Base-by-base conservation (phyloP, 2,329 filamentous ascomycete genomes). In the Eutypa lata region DNA sequence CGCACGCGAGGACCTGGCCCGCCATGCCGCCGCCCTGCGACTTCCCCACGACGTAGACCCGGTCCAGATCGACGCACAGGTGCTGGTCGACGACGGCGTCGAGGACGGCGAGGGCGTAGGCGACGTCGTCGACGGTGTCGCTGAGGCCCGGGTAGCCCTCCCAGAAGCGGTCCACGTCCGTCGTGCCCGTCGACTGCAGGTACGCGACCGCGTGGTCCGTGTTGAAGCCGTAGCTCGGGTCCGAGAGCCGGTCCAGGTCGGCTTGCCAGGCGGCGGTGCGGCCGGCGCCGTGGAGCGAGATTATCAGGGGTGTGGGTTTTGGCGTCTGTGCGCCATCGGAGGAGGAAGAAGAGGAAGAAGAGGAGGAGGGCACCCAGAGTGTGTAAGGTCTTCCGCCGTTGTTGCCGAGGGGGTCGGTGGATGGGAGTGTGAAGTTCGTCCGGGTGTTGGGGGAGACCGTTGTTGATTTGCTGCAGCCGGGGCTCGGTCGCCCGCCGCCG, bases 11-110 rank as follows among this genome's bases (percentile, higher is more conserved):
- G 6, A 57, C 57, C 14, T 60, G 60, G 3, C 60, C 57, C 26
- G 26, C 5, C 46, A 66, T 59, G 22, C 59, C 56, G 28, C 63
- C 64, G 42, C 63, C 64, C 47, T 66, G 64, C 3, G 62, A 65
- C 42, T 65, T 66, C 2, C 64, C 64, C 31, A 62, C 64, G 7
- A 63, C 64, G 43, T 60, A 66, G 22, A 66, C 55, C 31, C 64
- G 63, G 47, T 49, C 49, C 33, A 47, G 56, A 57, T 66, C 62
- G 5, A 65, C 50, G 52, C 64, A 66, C 3, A 65, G 43, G 21
- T 62, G 55, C 2, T 37, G 22, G 19, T 57, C 58, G 8, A 68
- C 58, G 8, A 69, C 48, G 13, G 61, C 60, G 21, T 68, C 64
- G 1, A 71, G 55, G 22, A 62, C 57, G 19, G 65, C 58, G 11